Evolutionary conservation across 2,329 filamentous ascomycete species (phyloP).

Genomic region (Colletotrichum incanum): DNA sequence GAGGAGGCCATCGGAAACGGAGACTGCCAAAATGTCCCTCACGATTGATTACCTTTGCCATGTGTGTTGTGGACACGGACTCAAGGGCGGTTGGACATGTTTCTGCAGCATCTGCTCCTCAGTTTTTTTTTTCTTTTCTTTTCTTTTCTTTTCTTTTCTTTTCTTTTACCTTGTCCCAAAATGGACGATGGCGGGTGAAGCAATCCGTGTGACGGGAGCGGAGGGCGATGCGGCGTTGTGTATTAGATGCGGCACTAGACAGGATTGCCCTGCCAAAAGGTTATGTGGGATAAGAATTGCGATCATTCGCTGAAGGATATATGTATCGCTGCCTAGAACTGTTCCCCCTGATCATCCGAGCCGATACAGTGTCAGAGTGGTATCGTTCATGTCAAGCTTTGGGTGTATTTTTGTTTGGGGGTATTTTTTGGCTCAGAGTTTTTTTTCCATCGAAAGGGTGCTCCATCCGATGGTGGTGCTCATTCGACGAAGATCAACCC

Average conservation of each 20-base stretch:
- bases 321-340: too few species aligned
- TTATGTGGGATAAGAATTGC: neutral
- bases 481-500: slow-evolving; percentile 10
- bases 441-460: neutral
- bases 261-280: neutral
- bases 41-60: neutral
- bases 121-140: too few species aligned
- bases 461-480: neutral
- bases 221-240: neutral
- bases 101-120: neutral
- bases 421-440: neutral
- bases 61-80: neutral
- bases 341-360: neutral
- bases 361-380: neutral
- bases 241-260: neutral
- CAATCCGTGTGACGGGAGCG: neutral
- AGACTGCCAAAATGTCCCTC: neutral
- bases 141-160: neutral
- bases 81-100: neutral
- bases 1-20: neutral
- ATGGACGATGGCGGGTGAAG: neutral
- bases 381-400: slow-evolving; percentile 1
- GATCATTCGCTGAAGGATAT: neutral
- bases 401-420: neutral
- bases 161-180: neutral